phyloP scores from a whole-genome alignment of 306 rosid species.

The Lablab purpureus region DNA sequence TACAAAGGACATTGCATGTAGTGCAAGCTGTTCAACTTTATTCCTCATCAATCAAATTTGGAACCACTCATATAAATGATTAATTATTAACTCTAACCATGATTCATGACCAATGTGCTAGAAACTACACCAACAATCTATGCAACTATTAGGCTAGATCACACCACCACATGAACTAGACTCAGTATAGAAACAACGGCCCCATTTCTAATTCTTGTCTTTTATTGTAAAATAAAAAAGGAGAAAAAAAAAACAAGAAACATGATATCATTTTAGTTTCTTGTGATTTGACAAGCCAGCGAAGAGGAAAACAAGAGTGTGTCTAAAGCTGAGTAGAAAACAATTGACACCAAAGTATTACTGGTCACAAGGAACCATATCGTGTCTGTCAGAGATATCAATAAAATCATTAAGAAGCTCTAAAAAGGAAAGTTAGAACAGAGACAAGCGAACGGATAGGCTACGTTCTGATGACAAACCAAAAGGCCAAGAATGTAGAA shows the following conservation, averaged over 20 bases:
- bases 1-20: background rate
- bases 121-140: background rate
- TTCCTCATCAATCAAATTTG: conserved; percentile 11
- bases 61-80: conserved; percentile 11
- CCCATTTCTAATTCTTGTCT: background rate
- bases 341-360: conserved; percentile 5
- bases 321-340: conserved; percentile 5
- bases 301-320: conserved; percentile 29
- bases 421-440: background rate
- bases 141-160: background rate
- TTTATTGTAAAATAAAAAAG: background rate
- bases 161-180: background rate
- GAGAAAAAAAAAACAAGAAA: background rate
- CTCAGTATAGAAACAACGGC: background rate
- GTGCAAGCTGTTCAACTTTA: conserved; percentile 13
- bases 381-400: background rate
- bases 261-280: background rate
- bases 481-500: background rate
- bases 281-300: conserved; percentile 4
- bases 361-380: background rate
- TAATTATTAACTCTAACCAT: conserved; percentile 5
- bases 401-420: conserved; percentile 7
- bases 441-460: background rate
- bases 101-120: conserved; percentile 8
- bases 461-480: background rate